Evolutionary conservation across 1,284 basidiomycete species (phyloP).

Genomic region (Tremellales sp.): DNA sequence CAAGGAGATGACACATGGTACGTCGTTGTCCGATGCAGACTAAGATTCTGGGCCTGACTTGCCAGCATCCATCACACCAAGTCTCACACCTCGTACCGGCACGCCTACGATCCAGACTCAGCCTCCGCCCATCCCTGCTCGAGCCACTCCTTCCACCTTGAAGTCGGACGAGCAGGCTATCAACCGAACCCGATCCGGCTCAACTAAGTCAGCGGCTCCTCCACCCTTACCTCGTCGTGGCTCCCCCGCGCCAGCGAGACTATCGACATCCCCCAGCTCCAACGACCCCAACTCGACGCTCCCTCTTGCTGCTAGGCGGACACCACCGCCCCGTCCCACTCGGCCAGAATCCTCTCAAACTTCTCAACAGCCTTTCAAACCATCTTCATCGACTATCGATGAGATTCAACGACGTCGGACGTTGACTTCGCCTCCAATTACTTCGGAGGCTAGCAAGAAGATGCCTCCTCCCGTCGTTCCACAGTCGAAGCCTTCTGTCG

Average conservation of each 20-base stretch:
- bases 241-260: background rate
- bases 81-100: conserved; percentile 10
- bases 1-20: conserved; percentile 20
- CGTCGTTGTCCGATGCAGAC: conserved; percentile 6
- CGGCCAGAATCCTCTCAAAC: background rate
- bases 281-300: background rate
- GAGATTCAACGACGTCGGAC: background rate
- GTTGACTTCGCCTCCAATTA: background rate
- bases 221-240: background rate
- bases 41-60: background rate
- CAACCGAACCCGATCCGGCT: no score
- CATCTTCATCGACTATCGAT: background rate
- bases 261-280: background rate
- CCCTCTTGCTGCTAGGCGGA: background rate
- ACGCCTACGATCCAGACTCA: conserved; percentile 10
- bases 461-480: background rate
- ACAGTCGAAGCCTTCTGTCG: background rate
- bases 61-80: conserved; percentile 5
- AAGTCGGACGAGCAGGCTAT: no score
- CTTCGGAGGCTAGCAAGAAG: background rate
- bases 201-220: background rate
- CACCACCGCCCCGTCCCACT: background rate
- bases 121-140: conserved; percentile 2
- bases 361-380: background rate
- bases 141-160: no score